A percentile compares a stretch with the other conserved stretches of the same genome.
Evolutionary conservation across 108 stramenopile species (phyloP).

Genomic region (Cylindrotheca closterium): DNA sequence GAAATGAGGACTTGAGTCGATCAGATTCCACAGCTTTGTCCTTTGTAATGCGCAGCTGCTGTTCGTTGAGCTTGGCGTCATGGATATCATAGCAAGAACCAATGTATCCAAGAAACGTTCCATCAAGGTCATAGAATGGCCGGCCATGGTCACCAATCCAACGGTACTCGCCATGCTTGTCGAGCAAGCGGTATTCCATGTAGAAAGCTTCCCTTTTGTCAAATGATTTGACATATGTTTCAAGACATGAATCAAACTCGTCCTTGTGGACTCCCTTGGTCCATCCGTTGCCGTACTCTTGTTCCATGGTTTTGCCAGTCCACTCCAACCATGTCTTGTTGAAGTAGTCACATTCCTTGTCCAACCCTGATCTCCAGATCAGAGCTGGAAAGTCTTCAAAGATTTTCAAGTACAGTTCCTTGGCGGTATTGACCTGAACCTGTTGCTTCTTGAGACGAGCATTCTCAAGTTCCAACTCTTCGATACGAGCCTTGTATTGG

Average conservation of each 20-base stretch:
- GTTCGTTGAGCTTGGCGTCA: constrained; percentile 4
- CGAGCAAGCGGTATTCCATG: constrained; percentile 1
- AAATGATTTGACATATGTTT: constrained; percentile 2
- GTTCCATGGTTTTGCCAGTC: background rate
- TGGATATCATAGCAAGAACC: constrained; percentile 9
- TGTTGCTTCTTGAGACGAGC: background rate
- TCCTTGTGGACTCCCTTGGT: constrained; percentile 4
- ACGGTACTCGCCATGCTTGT: constrained; percentile 3
- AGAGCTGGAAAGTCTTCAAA: constrained; percentile 11
- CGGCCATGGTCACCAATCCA: constrained; percentile 5
- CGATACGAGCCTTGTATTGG: constrained; percentile 2
- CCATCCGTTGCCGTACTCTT: constrained; percentile 3
- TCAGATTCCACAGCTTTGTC: constrained; percentile 35
- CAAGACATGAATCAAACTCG: background rate
- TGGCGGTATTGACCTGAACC: background rate
- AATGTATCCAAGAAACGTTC: constrained; percentile 5
- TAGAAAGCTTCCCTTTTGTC: constrained; percentile 1
- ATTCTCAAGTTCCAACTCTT: constrained; percentile 1
- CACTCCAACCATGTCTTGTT: constrained; percentile 8
- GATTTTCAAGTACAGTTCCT: constrained; percentile 4
- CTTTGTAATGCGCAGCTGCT: constrained; percentile 14
- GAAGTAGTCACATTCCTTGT: constrained; percentile 6
- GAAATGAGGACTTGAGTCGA: constrained; percentile 39
- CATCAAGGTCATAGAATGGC: constrained; percentile 5
- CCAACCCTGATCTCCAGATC: constrained; percentile 6